Evolutionary conservation across 192 early-diverging fungal species (phyloP).

Genomic region (Thoreauomyces humboldtii): DNA sequence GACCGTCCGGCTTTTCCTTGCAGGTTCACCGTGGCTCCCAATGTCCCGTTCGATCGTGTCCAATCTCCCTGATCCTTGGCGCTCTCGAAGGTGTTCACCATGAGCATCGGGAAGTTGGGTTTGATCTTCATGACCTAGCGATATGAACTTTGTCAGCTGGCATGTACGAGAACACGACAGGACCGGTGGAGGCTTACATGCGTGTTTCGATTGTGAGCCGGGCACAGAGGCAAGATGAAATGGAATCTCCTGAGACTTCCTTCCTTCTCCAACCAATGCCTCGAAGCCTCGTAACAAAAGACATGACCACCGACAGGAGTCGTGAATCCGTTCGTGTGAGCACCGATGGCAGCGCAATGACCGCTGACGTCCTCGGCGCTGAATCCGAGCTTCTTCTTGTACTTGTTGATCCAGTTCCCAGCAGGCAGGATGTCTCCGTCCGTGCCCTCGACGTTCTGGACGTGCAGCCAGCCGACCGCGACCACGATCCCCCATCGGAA

Average conservation of each 20-base stretch:
- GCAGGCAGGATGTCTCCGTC: not conserved
- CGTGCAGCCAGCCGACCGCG: not conserved
- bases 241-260: not conserved
- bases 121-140: constrained; percentile 2
- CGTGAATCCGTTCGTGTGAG: not conserved
- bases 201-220: not conserved
- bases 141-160: too few species aligned
- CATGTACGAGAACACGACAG: too few species aligned
- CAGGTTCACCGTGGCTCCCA: not conserved
- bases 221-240: not conserved
- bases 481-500: not conserved
- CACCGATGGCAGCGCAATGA: not conserved
- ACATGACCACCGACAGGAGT: not conserved
- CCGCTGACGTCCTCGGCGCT: not conserved
- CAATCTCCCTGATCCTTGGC: not conserved
- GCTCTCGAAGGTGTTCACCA: not conserved
- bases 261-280: constrained; percentile 1
- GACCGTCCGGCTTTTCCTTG: too few species aligned
- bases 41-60: not conserved
- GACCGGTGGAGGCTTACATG: not conserved
- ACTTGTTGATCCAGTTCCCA: not conserved
- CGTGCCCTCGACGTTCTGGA: not conserved
- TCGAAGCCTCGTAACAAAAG: not conserved
- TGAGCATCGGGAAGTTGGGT: not conserved
- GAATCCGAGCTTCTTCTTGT: not conserved